phyloP scores from a whole-genome alignment of 176 grass and related monocot genomes.

The Phoenix roebelenii region DNA sequence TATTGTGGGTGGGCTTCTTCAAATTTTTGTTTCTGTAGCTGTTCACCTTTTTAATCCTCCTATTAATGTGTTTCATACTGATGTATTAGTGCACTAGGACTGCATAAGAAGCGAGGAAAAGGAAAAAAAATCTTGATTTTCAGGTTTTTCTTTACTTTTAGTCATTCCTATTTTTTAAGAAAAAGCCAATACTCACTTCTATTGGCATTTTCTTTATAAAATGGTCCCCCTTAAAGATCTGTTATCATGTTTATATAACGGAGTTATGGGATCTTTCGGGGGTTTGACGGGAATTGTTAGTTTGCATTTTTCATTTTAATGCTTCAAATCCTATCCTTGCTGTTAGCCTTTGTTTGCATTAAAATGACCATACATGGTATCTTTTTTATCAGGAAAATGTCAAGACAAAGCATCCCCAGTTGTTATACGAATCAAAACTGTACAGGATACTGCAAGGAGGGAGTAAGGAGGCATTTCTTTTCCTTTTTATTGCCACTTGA shows the following conservation, averaged over 20 bases:
- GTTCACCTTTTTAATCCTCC: no score
- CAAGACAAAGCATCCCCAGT: slow-evolving; percentile 96
- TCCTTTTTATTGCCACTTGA: slow-evolving; percentile 14
- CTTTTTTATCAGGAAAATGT: slow-evolving; percentile 76
- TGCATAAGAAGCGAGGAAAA: not conserved
- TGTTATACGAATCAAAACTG: slow-evolving; percentile 95
- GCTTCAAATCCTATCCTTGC: slow-evolving; percentile 6
- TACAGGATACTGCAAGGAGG: slow-evolving; percentile 91
- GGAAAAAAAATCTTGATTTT: not conserved
- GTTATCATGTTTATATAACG: no score
- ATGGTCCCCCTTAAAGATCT: no score
- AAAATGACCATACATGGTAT: slow-evolving; percentile 7
- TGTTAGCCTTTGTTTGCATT: slow-evolving; percentile 5
- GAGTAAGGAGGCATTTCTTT: slow-evolving; percentile 45
- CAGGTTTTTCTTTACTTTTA: not conserved
- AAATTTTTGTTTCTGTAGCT: no score
- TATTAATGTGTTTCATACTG: no score
- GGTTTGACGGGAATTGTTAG: no score
- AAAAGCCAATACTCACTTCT: not conserved
- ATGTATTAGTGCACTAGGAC: no score
- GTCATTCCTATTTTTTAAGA: not conserved
- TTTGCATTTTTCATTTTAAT: not conserved
- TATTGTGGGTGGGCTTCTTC: no score
- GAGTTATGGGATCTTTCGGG: no score
- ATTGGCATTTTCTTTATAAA: not conserved